Conservation (phyloP, 495 filamentous ascomycete species). For the Hypoxylon fuscum region DNA sequence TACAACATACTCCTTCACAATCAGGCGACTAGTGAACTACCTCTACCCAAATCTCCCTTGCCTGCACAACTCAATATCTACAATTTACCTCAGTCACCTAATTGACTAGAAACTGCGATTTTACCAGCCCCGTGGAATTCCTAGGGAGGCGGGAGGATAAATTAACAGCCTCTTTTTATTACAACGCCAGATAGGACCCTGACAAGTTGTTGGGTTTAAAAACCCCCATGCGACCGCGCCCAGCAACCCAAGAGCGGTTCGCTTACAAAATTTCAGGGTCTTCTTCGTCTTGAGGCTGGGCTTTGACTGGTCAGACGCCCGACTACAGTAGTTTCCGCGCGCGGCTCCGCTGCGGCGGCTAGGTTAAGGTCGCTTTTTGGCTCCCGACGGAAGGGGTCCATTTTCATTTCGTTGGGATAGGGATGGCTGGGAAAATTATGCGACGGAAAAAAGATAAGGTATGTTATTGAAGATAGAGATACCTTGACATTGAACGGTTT, state of each 20-base stretch:
- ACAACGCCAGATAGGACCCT: not conserved
- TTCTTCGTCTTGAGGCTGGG: slow-evolving; percentile 13
- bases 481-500: not conserved
- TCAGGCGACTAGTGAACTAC: not conserved
- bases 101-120: not conserved
- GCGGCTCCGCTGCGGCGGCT: slow-evolving; percentile 26
- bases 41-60: not conserved
- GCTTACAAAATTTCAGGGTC: slow-evolving; percentile 23
- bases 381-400: not conserved
- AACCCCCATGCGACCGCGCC: slow-evolving; percentile 2
- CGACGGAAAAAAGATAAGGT: not conserved
- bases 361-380: slow-evolving; percentile 9
- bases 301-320: slow-evolving; percentile 5
- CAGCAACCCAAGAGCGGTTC: not conserved
- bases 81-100: not conserved
- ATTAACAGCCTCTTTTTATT: not conserved
- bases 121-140: not conserved
- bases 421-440: slow-evolving; percentile 12
- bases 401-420: not conserved
- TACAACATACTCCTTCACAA: too few relatives aligned
- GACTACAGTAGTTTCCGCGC: slow-evolving; percentile 16
- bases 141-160: slow-evolving; percentile 1
- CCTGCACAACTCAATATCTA: not conserved
- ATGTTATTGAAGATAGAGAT: not conserved
- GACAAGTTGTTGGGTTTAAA: not conserved